Evolutionary conservation across 495 filamentous ascomycete genomes (phyloP).

Genomic region (Elasticomyces elasticus): DNA sequence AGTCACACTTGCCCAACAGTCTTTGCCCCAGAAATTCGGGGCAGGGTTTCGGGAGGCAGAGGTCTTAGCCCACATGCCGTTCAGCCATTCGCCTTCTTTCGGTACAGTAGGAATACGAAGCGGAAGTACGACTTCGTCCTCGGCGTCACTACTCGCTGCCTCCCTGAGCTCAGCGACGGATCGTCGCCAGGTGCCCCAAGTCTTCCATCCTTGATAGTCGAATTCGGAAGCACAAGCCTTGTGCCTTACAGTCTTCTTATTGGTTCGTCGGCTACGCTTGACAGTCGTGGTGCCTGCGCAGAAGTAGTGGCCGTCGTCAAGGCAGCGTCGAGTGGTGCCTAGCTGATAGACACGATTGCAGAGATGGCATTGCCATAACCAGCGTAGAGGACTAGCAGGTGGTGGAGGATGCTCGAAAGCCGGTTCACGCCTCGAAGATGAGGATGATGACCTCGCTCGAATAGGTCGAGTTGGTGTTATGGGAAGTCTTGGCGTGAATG

Average conservation of each 20-base stretch:
- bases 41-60: neutral
- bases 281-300: constrained; percentile 35
- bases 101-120: neutral
- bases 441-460: neutral
- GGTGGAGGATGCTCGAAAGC: constrained; percentile 8
- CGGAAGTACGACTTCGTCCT: neutral
- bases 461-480: constrained; percentile 13
- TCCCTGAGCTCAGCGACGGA: neutral
- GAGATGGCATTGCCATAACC: constrained; percentile 41
- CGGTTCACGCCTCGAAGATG: neutral
- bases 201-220: constrained; percentile 40
- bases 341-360: constrained; percentile 36
- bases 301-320: constrained; percentile 42
- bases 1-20: constrained; percentile 32
- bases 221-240: constrained; percentile 38
- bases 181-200: constrained; percentile 33
- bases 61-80: neutral
- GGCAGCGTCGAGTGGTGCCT: constrained; percentile 38
- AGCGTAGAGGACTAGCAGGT: constrained; percentile 27
- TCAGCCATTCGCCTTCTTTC: constrained; percentile 4
- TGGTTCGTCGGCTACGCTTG: constrained; percentile 21
- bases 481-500: constrained; percentile 28
- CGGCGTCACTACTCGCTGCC: neutral
- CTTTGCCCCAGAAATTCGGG: constrained; percentile 15
- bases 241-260: constrained; percentile 26